Evolutionary conservation across 257 asterid genomes (phyloP), one percentile per base, ranked within the genome.

Genomic region (Nicotiana tabacum): DNA sequence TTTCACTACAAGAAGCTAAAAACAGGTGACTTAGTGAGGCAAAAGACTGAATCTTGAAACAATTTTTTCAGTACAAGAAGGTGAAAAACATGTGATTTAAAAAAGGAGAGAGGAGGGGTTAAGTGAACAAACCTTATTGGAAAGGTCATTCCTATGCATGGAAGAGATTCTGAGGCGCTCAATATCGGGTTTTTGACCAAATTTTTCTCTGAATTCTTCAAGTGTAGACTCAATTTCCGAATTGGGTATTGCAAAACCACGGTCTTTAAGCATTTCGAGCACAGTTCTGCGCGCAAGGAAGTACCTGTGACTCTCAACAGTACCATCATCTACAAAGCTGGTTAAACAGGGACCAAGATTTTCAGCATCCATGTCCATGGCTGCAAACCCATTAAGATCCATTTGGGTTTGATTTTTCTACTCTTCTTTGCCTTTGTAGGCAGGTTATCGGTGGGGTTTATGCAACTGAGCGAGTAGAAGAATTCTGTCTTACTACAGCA

Each of bases 201-300:
- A 87, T 85, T 86, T 91, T 2, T 72, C 80, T 2, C 98, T 92
- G 74, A 96, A 96, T 3, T 91, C 92, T 30, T 87, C 84, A 35
- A 96, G 92, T 18, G 97, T 83, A 12, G 91, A n/a, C 15, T 89
- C 94, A 76, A 94, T 88, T 33, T 94, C 98, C 0, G 91, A 77
- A 76, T 29, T 82, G 78, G 97, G 98, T 16, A 94, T 93, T 12
- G 92, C 91, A 79, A 88, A 96, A 35, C 98, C 99, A 58, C 99
- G 96, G 61, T 96, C 98, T 85, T 86, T 92, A 7, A 96, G 98
- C 99, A 96, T 96, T 81, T 96, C 99, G 78, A 94, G 90, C 82
- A 89, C 39, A 9, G 98, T 96, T 85, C 88, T 86, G 17, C 98
- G 95, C 0, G 98, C 90, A 85, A 94, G 82, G 83, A 89, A 96